A percentile compares a stretch with the other conserved stretches of the same genome.
Conservation (phyloP, 2,329 filamentous ascomycete genomes). For the Exophiala spinifera region DNA sequence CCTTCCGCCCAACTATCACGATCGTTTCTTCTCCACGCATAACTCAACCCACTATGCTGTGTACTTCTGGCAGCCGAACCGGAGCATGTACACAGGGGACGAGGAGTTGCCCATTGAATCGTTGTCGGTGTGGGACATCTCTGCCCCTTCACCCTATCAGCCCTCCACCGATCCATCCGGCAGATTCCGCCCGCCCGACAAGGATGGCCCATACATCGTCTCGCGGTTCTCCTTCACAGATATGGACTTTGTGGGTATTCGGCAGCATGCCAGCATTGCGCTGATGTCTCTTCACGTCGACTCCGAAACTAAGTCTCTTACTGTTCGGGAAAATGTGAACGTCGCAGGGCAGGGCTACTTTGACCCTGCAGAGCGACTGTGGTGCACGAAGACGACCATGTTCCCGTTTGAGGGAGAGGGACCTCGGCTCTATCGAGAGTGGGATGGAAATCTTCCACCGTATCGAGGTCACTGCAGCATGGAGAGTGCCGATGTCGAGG, state of each 20-base stretch:
- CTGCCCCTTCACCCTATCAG: conserved; percentile 46
- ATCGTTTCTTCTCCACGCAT: conserved; percentile 63
- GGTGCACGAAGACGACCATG: conserved; percentile 50
- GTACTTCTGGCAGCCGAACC: conserved; percentile 61
- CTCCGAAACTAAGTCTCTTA: conserved; percentile 45
- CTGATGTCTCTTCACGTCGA: conserved; percentile 54
- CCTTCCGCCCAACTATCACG: conserved; percentile 52
- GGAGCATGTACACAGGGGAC: conserved; percentile 51
- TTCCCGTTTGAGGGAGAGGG: conserved; percentile 54
- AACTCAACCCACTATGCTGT: conserved; percentile 59
- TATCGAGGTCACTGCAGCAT: conserved; percentile 42
- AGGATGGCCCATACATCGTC: conserved; percentile 46
- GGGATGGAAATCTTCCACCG: conserved; percentile 46
- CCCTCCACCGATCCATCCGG: conserved; percentile 52
- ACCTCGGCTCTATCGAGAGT: conserved; percentile 50
- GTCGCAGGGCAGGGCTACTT: conserved; percentile 50
- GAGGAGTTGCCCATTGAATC: conserved; percentile 58
- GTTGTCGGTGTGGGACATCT: conserved; percentile 60
- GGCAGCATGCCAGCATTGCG: conserved; percentile 51
- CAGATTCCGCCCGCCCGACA: conserved; percentile 35
- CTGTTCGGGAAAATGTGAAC: conserved; percentile 55
- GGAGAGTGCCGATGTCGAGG: conserved; percentile 34
- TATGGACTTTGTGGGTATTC: conserved; percentile 52
- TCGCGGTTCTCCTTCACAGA: conserved; percentile 50
- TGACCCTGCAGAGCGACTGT: conserved; percentile 38